A percentile compares a stretch with the other conserved stretches of the same genome.
Evolutionary conservation across 305 asterid genomes (phyloP).

Genomic region (Petunia hybrid): DNA sequence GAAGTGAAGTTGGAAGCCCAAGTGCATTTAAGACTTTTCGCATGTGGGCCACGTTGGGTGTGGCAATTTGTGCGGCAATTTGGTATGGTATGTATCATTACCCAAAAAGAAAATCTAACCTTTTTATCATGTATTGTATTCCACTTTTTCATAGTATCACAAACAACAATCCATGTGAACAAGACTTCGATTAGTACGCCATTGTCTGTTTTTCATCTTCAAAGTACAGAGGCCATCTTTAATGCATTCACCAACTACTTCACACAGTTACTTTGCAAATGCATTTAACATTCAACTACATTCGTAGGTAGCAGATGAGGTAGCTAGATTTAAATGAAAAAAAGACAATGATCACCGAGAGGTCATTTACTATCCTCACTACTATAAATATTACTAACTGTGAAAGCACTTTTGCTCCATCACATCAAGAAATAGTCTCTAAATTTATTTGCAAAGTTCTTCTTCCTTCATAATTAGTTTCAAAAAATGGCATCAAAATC

Average conservation of each 20-base stretch:
- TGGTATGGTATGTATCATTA: too few relatives aligned
- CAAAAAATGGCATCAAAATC: background rate
- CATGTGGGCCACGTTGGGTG: too few relatives aligned
- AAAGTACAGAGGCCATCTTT: background rate
- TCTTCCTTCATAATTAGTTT: background rate
- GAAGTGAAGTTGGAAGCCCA: too few relatives aligned
- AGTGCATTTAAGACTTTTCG: too few relatives aligned
- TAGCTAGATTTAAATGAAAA: constrained; percentile 26
- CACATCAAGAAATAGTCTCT: background rate
- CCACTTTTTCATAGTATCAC: too few relatives aligned
- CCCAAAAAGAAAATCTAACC: too few relatives aligned
- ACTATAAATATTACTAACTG: constrained; percentile 28
- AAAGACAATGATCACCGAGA: background rate
- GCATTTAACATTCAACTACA: constrained; percentile 27
- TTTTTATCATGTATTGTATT: too few relatives aligned
- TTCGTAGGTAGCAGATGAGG: constrained; percentile 18
- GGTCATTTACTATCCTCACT: background rate
- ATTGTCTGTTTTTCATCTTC: background rate
- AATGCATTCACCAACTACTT: constrained; percentile 28
- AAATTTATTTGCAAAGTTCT: background rate
- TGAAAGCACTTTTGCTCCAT: constrained; percentile 26
- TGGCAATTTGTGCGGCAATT: too few relatives aligned
- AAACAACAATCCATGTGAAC: too few relatives aligned
- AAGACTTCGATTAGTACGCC: too few relatives aligned
- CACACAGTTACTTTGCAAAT: background rate